Evolutionary conservation across 768 basidiomycete species (phyloP), one percentile per base, ranked within the genome.

Genomic region (Boletus rex-veris): DNA sequence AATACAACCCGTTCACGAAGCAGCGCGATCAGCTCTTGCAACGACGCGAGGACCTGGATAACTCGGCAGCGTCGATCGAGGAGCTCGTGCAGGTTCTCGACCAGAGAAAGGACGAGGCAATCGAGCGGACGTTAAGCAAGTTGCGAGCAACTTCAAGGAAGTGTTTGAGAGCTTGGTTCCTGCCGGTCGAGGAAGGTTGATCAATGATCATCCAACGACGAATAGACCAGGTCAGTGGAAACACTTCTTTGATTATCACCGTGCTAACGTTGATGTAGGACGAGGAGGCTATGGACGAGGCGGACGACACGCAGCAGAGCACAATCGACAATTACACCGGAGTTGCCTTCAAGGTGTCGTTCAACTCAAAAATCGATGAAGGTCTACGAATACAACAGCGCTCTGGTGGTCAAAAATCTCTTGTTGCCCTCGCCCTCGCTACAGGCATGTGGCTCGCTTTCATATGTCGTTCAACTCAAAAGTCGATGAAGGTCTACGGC

Each of bases 351-450:
- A 93, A 96, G 76, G 95, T 98, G 7, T 98, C 96, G 1, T 99
- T 99, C 80, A 98, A 99, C 73, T 98, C 95, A 3, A 98, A 98
- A 72, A 88, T 88, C 4, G 95, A 98, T 67, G 97, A 99, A 71
- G 96, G 97, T 0, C 75, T 98, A 50, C 84, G 92, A 52, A 98
- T 99, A 59, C 94, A 97, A 66, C 97, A 99, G 67, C 72, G 98
- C 4, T 97, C 94, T 6, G 97, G 97, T 50, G 97, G 97, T 6
- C 97, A 99, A 61, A 98, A 98, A 69, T 95, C 94, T 1, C 77
- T 99, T 7, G 97, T 98, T 11, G 97, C 97, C 0, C 83, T n/a
- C n/a, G n/a, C n/a, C n/a, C n/a, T 99, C 30, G 93, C 97, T 3
- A 88, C 92, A 33, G 92, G 92, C 90, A 55, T 28, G 55, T 74